Evolutionary conservation across 139 green algal species (phyloP).

Genomic region (Chlamydomonas applanata): DNA sequence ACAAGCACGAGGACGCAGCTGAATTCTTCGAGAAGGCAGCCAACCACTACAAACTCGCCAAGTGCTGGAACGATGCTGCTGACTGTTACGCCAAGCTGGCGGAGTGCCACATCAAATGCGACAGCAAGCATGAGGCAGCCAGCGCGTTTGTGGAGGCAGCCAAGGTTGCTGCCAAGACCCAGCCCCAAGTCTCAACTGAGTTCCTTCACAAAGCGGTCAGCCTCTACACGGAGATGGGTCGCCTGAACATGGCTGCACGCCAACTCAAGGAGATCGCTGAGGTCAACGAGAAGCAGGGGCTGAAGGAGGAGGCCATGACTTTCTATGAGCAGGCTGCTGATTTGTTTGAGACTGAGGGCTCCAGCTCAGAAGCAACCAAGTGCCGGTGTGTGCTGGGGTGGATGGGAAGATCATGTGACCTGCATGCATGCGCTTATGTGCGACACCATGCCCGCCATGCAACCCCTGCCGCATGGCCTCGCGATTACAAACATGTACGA

Average conservation of each 20-base stretch:
- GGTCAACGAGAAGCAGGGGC: slow-evolving; percentile 75
- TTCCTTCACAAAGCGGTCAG: slow-evolving; percentile 74
- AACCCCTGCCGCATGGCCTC: too few species aligned
- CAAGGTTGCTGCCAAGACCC: slow-evolving; percentile 76
- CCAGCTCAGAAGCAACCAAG: slow-evolving; percentile 78
- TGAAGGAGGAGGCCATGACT: slow-evolving; percentile 70
- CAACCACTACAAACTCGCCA: slow-evolving; percentile 95
- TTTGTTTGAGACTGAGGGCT: slow-evolving; percentile 82
- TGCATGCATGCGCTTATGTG: too few species aligned
- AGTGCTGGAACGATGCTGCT: slow-evolving; percentile 72
- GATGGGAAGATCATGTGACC: too few species aligned
- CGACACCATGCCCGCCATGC: too few species aligned
- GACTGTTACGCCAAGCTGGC: slow-evolving; percentile 81
- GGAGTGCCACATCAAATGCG: slow-evolving; percentile 80
- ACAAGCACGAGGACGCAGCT: slow-evolving; percentile 88
- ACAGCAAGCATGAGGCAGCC: slow-evolving; percentile 88
- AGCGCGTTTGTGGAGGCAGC: slow-evolving; percentile 81
- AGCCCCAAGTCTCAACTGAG: slow-evolving; percentile 20
- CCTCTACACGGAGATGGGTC: slow-evolving; percentile 92
- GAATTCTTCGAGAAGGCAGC: slow-evolving; percentile 90
- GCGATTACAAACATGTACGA: too few species aligned
- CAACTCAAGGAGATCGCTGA: slow-evolving; percentile 86
- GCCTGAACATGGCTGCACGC: slow-evolving; percentile 89
- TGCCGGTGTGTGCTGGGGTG: slow-evolving; percentile 26
- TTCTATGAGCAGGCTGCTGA: slow-evolving; percentile 87